phyloP scores from a whole-genome alignment of 2,329 filamentous ascomycete species.

The Phyllosticta capitalensis region DNA sequence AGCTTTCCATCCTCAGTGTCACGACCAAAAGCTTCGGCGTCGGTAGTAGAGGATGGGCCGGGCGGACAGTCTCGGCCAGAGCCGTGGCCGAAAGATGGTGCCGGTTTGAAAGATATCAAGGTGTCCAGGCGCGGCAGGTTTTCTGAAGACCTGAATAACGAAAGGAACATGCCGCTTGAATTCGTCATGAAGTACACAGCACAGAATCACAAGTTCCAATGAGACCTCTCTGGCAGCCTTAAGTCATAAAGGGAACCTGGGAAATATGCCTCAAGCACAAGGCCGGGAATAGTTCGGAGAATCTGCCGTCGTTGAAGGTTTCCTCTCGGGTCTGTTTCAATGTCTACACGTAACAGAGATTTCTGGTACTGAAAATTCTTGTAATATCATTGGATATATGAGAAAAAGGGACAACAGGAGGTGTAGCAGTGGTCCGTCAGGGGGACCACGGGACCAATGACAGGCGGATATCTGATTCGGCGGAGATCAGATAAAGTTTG shows the following conservation, averaged over 20 bases:
- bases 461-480: too few species aligned
- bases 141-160: too few species aligned
- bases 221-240: neutral
- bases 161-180: neutral
- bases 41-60: conserved; percentile 37
- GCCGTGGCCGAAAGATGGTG: conserved; percentile 38
- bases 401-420: neutral
- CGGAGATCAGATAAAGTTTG: too few species aligned
- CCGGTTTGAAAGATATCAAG: conserved; percentile 16
- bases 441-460: too few species aligned
- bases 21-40: conserved; percentile 32
- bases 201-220: neutral
- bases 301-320: neutral
- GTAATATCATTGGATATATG: neutral
- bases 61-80: conserved; percentile 36
- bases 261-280: neutral
- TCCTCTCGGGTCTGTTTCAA: neutral
- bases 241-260: neutral
- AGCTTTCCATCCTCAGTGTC: conserved; percentile 39
- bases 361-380: neutral
- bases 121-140: neutral
- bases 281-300: neutral
- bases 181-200: too few species aligned
- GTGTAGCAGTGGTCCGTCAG: neutral
- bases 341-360: neutral